Evolutionary conservation across 768 basidiomycete species (phyloP), one percentile per base, ranked within the genome.

Genomic region (Fistulinella prunicolor): DNA sequence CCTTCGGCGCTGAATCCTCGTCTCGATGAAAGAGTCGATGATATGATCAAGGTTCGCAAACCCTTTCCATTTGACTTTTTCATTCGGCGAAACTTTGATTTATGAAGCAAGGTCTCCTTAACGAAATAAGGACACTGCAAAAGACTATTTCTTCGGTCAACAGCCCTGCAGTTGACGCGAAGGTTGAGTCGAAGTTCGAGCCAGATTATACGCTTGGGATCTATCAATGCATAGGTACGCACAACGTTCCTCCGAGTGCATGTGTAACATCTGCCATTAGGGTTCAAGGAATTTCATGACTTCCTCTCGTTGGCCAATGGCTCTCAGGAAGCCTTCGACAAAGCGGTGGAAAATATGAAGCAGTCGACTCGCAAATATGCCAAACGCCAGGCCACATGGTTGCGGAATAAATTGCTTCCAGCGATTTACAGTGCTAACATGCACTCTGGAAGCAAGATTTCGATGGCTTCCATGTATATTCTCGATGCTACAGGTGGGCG

Each of bases 381-480:
- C 0, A 91, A 88, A 62, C 75, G 85, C 32, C 96, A 99, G 64
- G 75, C 94, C 35, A 82, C 85, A 29, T 99, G 96, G 96, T 84
- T 98, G 39, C 77, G 81, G 32, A 91, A 91, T 62, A 95, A 96
- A 66, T 68, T 98, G 13, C 65, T 96, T 29, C 94, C 94, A 3
- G 83, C 80, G 3, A 69, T 86, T 13, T 62, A 75, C 28, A 81
- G 80, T 44, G 57, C 61, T 10, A 80, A 81, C 46, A 54, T 59
- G 9, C 55, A 70, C 17, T 68, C 64, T 9, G 54, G 55, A 24
- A 59, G 56, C 23, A 19, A 43, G 17, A 12, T 42, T 36, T 59
- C 65, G 10, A 50, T 55, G n/a, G 68, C 71, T 51, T 73, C 62
- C 55, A 70, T 60, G 69, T 83, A 86, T 63, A 64, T 89, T 26